Evolutionary conservation across 805 yeast genomes (phyloP).

Genomic region (Pichia phayaonensis): DNA sequence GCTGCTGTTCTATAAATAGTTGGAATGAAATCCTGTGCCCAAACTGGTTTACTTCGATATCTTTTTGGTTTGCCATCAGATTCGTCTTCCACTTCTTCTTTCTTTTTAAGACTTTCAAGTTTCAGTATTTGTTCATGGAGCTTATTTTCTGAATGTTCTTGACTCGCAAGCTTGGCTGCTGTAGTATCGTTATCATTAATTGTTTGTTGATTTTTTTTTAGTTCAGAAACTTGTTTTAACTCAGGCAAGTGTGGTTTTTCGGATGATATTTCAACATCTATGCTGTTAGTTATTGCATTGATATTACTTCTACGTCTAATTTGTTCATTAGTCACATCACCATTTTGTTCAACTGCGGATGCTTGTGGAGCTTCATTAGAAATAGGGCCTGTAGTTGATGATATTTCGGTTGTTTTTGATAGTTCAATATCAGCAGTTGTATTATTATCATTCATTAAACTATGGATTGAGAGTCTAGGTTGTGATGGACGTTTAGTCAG

Average conservation of each 20-base stretch:
- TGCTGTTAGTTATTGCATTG: conserved; percentile 36
- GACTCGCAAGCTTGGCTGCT: neutral
- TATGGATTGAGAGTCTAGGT: conserved; percentile 27
- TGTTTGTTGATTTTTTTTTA: conserved; percentile 30
- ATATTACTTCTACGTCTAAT: conserved; percentile 21
- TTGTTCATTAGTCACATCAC: neutral
- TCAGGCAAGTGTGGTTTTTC: neutral
- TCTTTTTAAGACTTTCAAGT: conserved; percentile 26
- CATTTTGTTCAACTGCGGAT: neutral
- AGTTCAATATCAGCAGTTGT: neutral
- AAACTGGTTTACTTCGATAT: conserved; percentile 61
- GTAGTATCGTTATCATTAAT: neutral
- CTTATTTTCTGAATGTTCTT: conserved; percentile 2
- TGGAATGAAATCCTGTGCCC: conserved; percentile 76
- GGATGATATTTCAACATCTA: conserved; percentile 32
- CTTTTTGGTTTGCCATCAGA: conserved; percentile 44
- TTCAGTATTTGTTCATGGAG: conserved; percentile 22
- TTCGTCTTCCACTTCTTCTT: conserved; percentile 10
- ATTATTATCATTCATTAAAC: conserved; percentile 24
- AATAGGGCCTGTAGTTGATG: neutral
- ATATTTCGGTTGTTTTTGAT: neutral
- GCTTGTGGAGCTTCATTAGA: too few species aligned
- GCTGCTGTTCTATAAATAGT: conserved; percentile 12
- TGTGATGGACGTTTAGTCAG: neutral
- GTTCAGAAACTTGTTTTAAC: conserved; percentile 9